These are phyloP conservation scores for Wallacemonas sp. DNA, from an alignment of 208 protist species.

Conservation along the genomic window DNA sequence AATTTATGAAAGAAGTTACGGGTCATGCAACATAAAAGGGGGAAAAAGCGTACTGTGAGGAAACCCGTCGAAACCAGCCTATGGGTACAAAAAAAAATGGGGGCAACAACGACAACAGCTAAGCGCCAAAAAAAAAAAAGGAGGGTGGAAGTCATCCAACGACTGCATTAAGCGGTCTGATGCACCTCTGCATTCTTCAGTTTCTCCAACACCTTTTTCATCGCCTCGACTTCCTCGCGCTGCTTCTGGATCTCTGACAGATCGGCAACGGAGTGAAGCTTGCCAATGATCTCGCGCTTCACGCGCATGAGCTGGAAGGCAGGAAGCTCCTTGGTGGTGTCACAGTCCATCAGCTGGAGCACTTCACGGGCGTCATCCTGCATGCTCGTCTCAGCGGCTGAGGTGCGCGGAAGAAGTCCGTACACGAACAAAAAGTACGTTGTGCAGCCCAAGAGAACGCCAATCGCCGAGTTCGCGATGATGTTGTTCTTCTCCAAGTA, in stretches of 20 bases:
- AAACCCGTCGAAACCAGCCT: not conserved
- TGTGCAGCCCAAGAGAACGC: slow-evolving; percentile 59
- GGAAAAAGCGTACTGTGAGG: not conserved
- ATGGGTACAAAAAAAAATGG: too few relatives aligned
- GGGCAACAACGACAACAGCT: too few relatives aligned
- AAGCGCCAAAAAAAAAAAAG: slow-evolving; percentile 14
- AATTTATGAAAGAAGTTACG: too few relatives aligned
- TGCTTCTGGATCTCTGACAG: slow-evolving; percentile 65
- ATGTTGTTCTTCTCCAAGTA: slow-evolving; percentile 71
- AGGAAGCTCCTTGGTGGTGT: slow-evolving; percentile 71
- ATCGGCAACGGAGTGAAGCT: slow-evolving; percentile 68
- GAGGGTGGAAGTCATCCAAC: not conserved
- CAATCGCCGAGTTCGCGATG: slow-evolving; percentile 59
- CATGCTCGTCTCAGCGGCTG: slow-evolving; percentile 43
- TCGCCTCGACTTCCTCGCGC: slow-evolving; percentile 55
- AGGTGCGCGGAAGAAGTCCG: slow-evolving; percentile 36
- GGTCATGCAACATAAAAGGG: too few relatives aligned
- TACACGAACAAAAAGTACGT: slow-evolving; percentile 58
- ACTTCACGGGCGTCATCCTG: slow-evolving; percentile 66
- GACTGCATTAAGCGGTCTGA: not conserved
- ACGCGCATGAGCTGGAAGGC: slow-evolving; percentile 72
- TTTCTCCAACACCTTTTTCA: slow-evolving; percentile 36
- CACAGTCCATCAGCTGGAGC: slow-evolving; percentile 53
- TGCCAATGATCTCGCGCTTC: slow-evolving; percentile 73
- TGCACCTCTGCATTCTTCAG: slow-evolving; percentile 15